A percentile compares a stretch with the other conserved stretches of the same genome.
Conservation (phyloP, 2,329 filamentous ascomycete genomes). For the Aspergillus tamarii region DNA sequence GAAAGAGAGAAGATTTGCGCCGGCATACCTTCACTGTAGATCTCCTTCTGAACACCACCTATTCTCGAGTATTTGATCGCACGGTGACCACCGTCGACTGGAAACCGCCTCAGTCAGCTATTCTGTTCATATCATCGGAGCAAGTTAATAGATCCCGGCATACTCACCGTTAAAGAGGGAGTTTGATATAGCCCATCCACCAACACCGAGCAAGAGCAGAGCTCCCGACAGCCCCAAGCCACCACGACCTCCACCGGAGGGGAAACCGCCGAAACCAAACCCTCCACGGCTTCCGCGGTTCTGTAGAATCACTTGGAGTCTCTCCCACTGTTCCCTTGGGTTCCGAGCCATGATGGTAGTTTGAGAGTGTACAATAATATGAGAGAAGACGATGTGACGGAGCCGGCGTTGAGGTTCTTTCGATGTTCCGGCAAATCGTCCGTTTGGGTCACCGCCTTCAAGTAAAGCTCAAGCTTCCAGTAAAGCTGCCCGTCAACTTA, state of each 20-base stretch:
- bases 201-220: constrained; percentile 55
- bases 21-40: constrained; percentile 82
- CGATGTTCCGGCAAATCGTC: constrained; percentile 22
- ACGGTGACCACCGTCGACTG: constrained; percentile 95
- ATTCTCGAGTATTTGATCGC: constrained; percentile 97
- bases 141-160: background rate
- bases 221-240: constrained; percentile 58
- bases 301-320: constrained; percentile 65
- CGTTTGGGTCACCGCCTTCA: constrained; percentile 31
- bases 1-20: constrained; percentile 7
- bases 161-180: constrained; percentile 68
- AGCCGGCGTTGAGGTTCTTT: constrained; percentile 26
- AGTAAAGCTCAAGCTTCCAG: constrained; percentile 10
- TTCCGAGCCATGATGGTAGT: constrained; percentile 52
- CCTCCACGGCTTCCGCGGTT: constrained; percentile 54
- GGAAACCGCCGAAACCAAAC: constrained; percentile 48
- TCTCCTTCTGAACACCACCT: constrained; percentile 92
- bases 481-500: background rate
- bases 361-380: constrained; percentile 23
- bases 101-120: constrained; percentile 20
- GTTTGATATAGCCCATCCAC: constrained; percentile 52
- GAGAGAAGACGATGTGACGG: constrained; percentile 30
- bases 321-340: constrained; percentile 68
- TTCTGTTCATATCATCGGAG: background rate
- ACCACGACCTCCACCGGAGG: constrained; percentile 58